Evolutionary conservation across 2,329 filamentous ascomycete genomes (phyloP).

Genomic region (Pseudocercospora crystallina): DNA sequence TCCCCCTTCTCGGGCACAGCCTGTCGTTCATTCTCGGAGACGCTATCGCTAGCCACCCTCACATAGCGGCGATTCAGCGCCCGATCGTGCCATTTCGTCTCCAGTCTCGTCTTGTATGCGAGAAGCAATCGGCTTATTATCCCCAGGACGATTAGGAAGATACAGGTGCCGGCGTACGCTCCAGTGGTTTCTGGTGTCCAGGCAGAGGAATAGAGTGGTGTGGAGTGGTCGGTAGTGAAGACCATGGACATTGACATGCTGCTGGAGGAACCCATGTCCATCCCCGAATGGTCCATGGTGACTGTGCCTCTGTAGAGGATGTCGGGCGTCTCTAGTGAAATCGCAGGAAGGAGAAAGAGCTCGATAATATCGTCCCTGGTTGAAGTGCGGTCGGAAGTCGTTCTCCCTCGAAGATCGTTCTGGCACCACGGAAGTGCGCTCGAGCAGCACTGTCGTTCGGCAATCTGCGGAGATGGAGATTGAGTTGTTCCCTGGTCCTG

Average conservation of each 20-base stretch:
- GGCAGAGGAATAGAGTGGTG: slow-evolving; percentile 63
- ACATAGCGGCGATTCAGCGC: slow-evolving; percentile 77
- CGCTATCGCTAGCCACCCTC: slow-evolving; percentile 61
- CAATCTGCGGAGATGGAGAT: too few relatives aligned
- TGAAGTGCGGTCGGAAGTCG: too few relatives aligned
- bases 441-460: too few relatives aligned
- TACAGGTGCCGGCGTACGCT: slow-evolving; percentile 82
- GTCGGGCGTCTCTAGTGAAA: too few relatives aligned
- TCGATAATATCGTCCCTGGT: too few relatives aligned
- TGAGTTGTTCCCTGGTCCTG: too few relatives aligned
- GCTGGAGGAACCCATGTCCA: slow-evolving; percentile 17
- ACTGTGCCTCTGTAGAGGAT: background rate
- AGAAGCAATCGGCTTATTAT: slow-evolving; percentile 68
- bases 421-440: too few relatives aligned
- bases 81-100: slow-evolving; percentile 68
- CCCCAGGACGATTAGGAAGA: slow-evolving; percentile 81
- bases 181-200: slow-evolving; percentile 74
- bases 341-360: too few relatives aligned
- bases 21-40: slow-evolving; percentile 49
- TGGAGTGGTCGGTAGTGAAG: slow-evolving; percentile 65
- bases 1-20: slow-evolving; percentile 54
- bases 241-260: slow-evolving; percentile 52
- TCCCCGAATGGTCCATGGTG: slow-evolving; percentile 8
- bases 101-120: slow-evolving; percentile 63
- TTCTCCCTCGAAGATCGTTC: too few relatives aligned